Percentiles rank a stretch among this genome's conserved stretches.
phyloP scores from a whole-genome alignment of 352 stramenopile species.

The Globisporangium perplexum region DNA sequence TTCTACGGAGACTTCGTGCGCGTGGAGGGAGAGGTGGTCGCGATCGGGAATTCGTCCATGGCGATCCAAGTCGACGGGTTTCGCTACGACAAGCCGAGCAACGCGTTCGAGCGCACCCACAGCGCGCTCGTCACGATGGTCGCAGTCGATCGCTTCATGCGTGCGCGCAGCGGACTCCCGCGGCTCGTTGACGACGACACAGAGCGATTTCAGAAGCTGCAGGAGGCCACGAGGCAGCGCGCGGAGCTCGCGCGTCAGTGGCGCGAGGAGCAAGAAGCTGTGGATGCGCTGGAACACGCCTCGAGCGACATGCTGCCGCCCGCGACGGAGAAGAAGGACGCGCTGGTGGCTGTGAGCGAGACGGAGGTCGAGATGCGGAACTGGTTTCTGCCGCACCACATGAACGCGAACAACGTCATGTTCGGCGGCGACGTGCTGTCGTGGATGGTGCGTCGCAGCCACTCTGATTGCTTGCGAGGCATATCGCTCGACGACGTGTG shows the following conservation, averaged over 20 bases:
- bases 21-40: constrained; percentile 41
- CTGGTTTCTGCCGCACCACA: constrained; percentile 60
- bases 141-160: constrained; percentile 44
- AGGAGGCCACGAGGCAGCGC: constrained; percentile 29
- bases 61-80: constrained; percentile 48
- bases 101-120: constrained; percentile 46
- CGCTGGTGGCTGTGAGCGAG: constrained; percentile 41
- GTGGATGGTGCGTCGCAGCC: too few relatives aligned
- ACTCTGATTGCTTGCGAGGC: too few relatives aligned
- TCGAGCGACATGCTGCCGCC: constrained; percentile 21
- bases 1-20: constrained; percentile 54
- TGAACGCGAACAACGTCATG: constrained; percentile 69
- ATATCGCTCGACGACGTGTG: too few relatives aligned
- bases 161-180: constrained; percentile 30
- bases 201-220: constrained; percentile 34
- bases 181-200: constrained; percentile 36
- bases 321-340: constrained; percentile 25
- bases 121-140: constrained; percentile 61
- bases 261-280: constrained; percentile 34
- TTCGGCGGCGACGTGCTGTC: constrained; percentile 62
- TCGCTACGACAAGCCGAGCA: constrained; percentile 31
- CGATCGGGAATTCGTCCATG: constrained; percentile 45
- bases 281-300: constrained; percentile 37
- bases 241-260: constrained; percentile 33
- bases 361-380: constrained; percentile 68